These are phyloP conservation scores for Aspergillus conjunctus DNA, from an alignment of 495 filamentous ascomycete species.

Conservation along the genomic window DNA sequence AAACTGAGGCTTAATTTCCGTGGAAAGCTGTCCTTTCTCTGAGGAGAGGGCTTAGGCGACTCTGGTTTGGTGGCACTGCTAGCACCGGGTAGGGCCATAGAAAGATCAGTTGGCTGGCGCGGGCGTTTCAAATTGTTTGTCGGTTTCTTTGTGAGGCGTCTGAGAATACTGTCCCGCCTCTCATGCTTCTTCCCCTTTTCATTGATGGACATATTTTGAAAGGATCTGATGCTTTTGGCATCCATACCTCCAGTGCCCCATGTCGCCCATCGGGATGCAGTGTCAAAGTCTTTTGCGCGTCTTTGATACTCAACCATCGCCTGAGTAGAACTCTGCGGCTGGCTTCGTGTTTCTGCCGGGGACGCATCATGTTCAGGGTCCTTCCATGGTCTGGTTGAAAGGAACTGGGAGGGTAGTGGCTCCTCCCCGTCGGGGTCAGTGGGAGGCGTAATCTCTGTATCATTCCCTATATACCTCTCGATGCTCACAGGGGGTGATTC, in stretches of 20 bases:
- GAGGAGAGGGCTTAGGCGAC: constrained; percentile 27
- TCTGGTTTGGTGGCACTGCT: constrained; percentile 40
- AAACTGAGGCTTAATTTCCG: constrained; percentile 57
- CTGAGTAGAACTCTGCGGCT: constrained; percentile 47
- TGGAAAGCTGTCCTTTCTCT: constrained; percentile 54
- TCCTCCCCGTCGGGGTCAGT: constrained; percentile 31
- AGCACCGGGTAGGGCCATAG: constrained; percentile 32
- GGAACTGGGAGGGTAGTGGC: constrained; percentile 34
- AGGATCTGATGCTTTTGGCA: constrained; percentile 59
- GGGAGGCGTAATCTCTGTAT: constrained; percentile 30
- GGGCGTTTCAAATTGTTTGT: constrained; percentile 35
- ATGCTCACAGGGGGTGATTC: constrained; percentile 38
- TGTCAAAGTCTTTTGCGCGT: constrained; percentile 48
- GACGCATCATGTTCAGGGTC: constrained; percentile 38
- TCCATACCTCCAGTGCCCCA: constrained; percentile 71
- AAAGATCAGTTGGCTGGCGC: constrained; percentile 40
- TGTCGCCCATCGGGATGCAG: constrained; percentile 65
- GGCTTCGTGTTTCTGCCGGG: constrained; percentile 37
- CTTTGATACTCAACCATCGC: constrained; percentile 50
- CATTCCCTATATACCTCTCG: constrained; percentile 30
- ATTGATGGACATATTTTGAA: constrained; percentile 64
- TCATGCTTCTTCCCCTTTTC: constrained; percentile 44
- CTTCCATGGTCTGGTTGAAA: constrained; percentile 47
- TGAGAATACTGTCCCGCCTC: constrained; percentile 48
- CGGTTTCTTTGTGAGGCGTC: constrained; percentile 54